Conservation (phyloP, 2,329 filamentous ascomycete genomes). For the Trichoderma citrinoviride region DNA sequence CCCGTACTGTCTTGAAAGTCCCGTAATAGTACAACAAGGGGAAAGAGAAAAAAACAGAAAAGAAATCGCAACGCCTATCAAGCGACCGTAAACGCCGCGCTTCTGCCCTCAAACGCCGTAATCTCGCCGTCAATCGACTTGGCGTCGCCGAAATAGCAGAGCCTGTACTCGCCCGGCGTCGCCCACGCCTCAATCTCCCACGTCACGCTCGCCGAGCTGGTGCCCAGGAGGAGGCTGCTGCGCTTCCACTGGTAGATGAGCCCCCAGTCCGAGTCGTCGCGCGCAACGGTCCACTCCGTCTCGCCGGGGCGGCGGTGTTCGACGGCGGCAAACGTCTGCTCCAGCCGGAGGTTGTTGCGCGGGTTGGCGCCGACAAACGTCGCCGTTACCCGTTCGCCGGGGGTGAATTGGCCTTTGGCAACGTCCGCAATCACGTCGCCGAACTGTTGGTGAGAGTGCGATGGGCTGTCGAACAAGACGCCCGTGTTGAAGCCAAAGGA, state of each 20-base stretch:
- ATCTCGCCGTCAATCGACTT: conserved; percentile 65
- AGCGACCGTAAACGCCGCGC: conserved; percentile 47
- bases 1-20: not conserved
- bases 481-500: conserved; percentile 76
- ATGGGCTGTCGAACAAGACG: conserved; percentile 69
- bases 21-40: not conserved
- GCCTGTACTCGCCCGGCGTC: conserved; percentile 64
- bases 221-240: conserved; percentile 65
- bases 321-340: conserved; percentile 72
- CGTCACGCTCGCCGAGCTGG: conserved; percentile 69
- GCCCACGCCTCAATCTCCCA: conserved; percentile 72
- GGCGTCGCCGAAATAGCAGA: conserved; percentile 78
- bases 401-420: conserved; percentile 45
- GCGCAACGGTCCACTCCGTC: conserved; percentile 60
- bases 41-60: not conserved
- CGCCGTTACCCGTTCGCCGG: conserved; percentile 60
- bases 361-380: conserved; percentile 85
- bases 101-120: conserved; percentile 65
- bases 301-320: conserved; percentile 46
- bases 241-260: conserved; percentile 77
- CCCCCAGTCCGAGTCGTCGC: conserved; percentile 80
- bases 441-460: conserved; percentile 61
- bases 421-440: conserved; percentile 63
- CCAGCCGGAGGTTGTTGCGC: conserved; percentile 77
- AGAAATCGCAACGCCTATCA: not conserved